These are phyloP conservation scores for Fusarium oxysporum DNA, from an alignment of 2,329 filamentous ascomycete species.

Conservation along the genomic window DNA sequence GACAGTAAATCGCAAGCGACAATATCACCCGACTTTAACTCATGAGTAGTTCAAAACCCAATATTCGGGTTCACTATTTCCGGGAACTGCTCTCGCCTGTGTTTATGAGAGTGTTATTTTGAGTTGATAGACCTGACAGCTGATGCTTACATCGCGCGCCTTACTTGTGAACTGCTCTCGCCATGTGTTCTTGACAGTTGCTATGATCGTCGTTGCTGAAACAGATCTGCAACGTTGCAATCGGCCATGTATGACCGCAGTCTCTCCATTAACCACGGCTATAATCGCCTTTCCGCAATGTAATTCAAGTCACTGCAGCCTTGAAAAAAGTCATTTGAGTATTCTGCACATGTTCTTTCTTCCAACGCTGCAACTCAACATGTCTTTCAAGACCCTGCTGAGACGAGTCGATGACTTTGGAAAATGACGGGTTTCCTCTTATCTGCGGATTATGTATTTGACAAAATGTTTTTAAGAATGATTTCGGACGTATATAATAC, in stretches of 20 bases:
- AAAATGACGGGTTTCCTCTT: background rate
- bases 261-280: background rate
- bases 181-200: background rate
- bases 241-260: background rate
- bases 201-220: background rate
- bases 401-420: conserved; percentile 3
- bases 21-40: background rate
- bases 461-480: accelerated
- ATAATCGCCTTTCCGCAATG: background rate
- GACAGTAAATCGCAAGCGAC: background rate
- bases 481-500: background rate
- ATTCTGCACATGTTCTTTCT: conserved; percentile 3
- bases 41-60: accelerated
- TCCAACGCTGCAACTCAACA: background rate
- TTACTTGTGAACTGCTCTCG: no score
- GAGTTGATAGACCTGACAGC: no score
- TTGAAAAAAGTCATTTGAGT: conserved; percentile 11
- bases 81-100: background rate
- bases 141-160: no score
- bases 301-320: background rate
- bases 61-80: background rate
- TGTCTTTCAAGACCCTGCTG: conserved; percentile 9
- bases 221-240: conserved; percentile 24
- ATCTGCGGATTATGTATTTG: no score
- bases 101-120: no score